phyloP scores from a whole-genome alignment of 768 basidiomycete genomes.

The Kondoa malvinella region DNA sequence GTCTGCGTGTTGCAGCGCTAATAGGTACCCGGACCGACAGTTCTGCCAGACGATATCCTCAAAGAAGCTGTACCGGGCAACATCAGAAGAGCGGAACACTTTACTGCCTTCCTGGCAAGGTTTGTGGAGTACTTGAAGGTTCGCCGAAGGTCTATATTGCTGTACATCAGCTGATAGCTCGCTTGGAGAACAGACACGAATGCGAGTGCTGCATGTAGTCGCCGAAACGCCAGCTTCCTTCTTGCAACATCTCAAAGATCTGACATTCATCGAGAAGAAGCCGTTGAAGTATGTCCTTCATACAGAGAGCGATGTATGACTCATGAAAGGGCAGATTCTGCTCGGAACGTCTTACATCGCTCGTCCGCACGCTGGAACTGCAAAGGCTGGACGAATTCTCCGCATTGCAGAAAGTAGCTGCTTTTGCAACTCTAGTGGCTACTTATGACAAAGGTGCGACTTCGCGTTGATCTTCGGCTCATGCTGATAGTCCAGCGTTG shows the following conservation, averaged over 20 bases:
- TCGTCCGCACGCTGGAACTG: conserved; percentile 80
- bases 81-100: conserved; percentile 96
- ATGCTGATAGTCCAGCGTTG: conserved; percentile 1
- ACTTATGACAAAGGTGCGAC: conserved; percentile 84
- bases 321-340: conserved; percentile 52
- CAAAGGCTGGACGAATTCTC: conserved; percentile 78
- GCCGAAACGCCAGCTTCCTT: conserved; percentile 96
- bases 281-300: conserved; percentile 53
- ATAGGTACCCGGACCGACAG: conserved; percentile 35
- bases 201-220: conserved; percentile 98
- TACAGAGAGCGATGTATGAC: not conserved
- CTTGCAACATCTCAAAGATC: conserved; percentile 92
- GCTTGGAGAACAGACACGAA: conserved; percentile 52
- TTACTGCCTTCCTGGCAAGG: conserved; percentile 91
- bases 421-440: conserved; percentile 86
- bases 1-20: not conserved
- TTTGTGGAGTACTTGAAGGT: conserved; percentile 99
- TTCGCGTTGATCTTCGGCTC: not conserved
- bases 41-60: conserved; percentile 81
- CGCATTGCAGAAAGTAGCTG: conserved; percentile 82
- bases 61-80: conserved; percentile 95
- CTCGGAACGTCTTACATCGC: conserved; percentile 81
- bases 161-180: not conserved
- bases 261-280: conserved; percentile 89
- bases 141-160: conserved; percentile 10